Evolutionary conservation across 768 basidiomycete species (phyloP).

Genomic region (Guyanaporus albipodus): DNA sequence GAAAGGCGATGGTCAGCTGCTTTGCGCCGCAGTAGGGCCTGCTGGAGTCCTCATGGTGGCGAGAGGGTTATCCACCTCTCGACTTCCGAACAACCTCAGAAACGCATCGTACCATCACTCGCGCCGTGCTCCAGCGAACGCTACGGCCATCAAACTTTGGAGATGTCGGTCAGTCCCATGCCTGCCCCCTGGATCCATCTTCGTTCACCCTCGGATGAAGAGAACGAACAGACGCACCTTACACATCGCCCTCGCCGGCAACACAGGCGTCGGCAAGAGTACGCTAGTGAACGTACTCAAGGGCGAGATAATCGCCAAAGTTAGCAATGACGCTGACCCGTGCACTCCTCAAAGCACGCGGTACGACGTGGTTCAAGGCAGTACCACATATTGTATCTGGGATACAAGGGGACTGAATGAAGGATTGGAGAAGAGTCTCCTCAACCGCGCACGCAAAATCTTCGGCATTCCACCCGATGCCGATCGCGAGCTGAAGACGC

Average conservation of each 20-base stretch:
- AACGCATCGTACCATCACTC: background rate
- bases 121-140: background rate
- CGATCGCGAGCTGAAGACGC: slow-evolving; percentile 13
- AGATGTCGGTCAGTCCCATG: slow-evolving; percentile 18
- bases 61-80: background rate
- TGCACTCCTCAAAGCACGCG: slow-evolving; percentile 10
- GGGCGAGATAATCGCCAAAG: slow-evolving; percentile 12
- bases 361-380: slow-evolving; percentile 11
- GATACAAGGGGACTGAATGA: slow-evolving; percentile 27
- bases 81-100: background rate
- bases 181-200: background rate
- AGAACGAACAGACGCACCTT: background rate
- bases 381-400: slow-evolving; percentile 15
- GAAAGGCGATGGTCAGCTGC: background rate
- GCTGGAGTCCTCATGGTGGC: slow-evolving; percentile 16
- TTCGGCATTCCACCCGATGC: slow-evolving; percentile 9
- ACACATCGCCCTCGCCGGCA: slow-evolving; percentile 21
- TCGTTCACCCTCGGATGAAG: slow-evolving; percentile 3
- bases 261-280: slow-evolving; percentile 26
- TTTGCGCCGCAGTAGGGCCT: slow-evolving; percentile 8
- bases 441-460: slow-evolving; percentile 1
- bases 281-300: slow-evolving; percentile 25
- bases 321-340: slow-evolving; percentile 16
- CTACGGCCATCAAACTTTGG: background rate
- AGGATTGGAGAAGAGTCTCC: slow-evolving; percentile 1